Conservation (phyloP, 139 green algal species). For the Chlamydomonas incerta region DNA sequence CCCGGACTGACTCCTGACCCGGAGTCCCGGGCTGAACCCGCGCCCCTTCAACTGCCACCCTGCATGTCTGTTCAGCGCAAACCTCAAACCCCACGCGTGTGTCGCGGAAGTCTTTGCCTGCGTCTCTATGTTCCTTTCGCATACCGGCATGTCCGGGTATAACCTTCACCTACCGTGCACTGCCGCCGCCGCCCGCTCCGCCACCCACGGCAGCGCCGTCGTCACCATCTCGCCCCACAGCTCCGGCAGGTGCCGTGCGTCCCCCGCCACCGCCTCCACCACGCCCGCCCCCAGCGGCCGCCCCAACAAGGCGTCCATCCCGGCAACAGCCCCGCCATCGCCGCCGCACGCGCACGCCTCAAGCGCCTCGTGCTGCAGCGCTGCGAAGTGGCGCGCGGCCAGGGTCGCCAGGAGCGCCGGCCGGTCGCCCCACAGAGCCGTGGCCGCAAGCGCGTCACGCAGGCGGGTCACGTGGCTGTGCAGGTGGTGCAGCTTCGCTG, state of each 20-base stretch:
- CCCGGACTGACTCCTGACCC: no score
- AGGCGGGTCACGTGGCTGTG: not conserved
- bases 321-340: not conserved
- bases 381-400: not conserved
- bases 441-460: not conserved
- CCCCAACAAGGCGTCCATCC: not conserved
- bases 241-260: not conserved
- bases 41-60: no score
- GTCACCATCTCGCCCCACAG: not conserved
- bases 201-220: not conserved
- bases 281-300: not conserved
- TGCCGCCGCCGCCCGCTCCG: no score
- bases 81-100: no score
- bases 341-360: no score
- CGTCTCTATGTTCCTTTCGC: no score
- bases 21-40: no score
- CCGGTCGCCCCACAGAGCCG: slow-evolving; percentile 6
- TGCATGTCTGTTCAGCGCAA: no score
- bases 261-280: not conserved
- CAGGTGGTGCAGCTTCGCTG: not conserved
- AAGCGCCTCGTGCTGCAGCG: not conserved
- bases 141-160: no score
- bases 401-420: not conserved
- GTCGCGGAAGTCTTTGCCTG: no score
- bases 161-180: no score